Evolutionary conservation across 306 rosid genomes (phyloP).

Genomic region (Prunus fruticosa): DNA sequence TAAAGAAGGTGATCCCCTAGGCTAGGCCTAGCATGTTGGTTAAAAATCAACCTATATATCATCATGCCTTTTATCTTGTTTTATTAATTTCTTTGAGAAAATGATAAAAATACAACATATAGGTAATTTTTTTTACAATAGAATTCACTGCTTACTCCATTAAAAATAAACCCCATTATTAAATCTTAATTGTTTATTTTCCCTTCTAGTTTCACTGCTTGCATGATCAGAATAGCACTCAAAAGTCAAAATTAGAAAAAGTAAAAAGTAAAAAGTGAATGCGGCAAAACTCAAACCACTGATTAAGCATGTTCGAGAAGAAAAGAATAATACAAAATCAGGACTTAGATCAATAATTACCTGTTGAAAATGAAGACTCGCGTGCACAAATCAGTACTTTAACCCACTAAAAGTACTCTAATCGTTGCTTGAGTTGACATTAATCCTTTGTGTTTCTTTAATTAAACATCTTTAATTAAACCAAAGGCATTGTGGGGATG

Average conservation of each 20-base stretch:
- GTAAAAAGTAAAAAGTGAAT: neutral
- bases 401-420: conserved; percentile 21
- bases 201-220: neutral
- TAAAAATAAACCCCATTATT: too few relatives aligned
- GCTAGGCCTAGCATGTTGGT: neutral
- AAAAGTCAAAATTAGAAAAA: neutral
- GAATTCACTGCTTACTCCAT: too few relatives aligned
- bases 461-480: conserved; percentile 37
- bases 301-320: conserved; percentile 5
- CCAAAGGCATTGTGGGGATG: conserved; percentile 38
- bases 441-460: conserved; percentile 30
- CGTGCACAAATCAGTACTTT: conserved; percentile 46
- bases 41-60: too few relatives aligned
- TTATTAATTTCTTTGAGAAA: too few relatives aligned
- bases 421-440: conserved; percentile 42
- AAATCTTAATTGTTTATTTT: neutral
- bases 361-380: conserved; percentile 47
- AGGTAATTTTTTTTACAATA: too few relatives aligned
- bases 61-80: too few relatives aligned
- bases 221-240: neutral
- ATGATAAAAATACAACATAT: too few relatives aligned
- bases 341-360: conserved; percentile 43
- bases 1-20: neutral
- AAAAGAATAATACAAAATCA: conserved; percentile 23
- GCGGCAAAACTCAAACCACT: neutral